Percentiles rank a stretch among this genome's conserved stretches.
Conservation (phyloP, 768 basidiomycete species). For the Pulveroboletus frians region DNA sequence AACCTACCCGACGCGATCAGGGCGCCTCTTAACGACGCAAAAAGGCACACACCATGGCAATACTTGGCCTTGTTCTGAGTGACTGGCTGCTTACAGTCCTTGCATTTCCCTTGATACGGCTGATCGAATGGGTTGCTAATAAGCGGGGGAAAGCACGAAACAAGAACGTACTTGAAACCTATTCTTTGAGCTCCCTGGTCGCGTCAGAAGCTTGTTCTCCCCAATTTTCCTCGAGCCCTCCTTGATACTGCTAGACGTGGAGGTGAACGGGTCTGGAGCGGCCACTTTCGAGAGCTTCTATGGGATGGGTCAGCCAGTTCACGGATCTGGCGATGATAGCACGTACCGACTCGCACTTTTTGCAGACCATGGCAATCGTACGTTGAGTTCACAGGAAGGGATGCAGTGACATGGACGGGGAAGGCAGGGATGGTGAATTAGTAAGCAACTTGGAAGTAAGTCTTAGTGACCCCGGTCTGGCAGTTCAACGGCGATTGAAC, state of each 20-base stretch:
- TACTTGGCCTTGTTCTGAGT: slow-evolving; percentile 88
- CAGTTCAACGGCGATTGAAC: background rate
- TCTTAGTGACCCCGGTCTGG: background rate
- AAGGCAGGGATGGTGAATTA: slow-evolving; percentile 5
- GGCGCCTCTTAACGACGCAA: slow-evolving; percentile 1
- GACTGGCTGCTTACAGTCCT: slow-evolving; percentile 77
- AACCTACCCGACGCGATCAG: slow-evolving; percentile 44
- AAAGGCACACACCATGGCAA: slow-evolving; percentile 63
- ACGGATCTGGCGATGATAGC: slow-evolving; percentile 8
- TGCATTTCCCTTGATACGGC: slow-evolving; percentile 86
- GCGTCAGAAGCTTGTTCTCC: slow-evolving; percentile 75
- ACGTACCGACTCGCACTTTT: slow-evolving; percentile 74
- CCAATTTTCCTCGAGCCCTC: slow-evolving; percentile 76
- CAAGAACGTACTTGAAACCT: slow-evolving; percentile 59
- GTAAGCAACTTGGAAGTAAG: slow-evolving; percentile 10
- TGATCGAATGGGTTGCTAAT: slow-evolving; percentile 24
- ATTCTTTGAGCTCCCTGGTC: slow-evolving; percentile 69
- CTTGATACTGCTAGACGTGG: slow-evolving; percentile 70
- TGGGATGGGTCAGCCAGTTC: background rate
- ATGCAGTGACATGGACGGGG: slow-evolving; percentile 3
- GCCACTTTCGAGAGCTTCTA: slow-evolving; percentile 90
- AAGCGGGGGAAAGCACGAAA: slow-evolving; percentile 10
- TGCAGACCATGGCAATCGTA: slow-evolving; percentile 65
- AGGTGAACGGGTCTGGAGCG: slow-evolving; percentile 81
- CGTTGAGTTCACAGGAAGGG: background rate